Percentiles rank a stretch among this genome's conserved stretches.
Evolutionary conservation across 495 filamentous ascomycete genomes (phyloP).

Genomic region (Trichoderma orchidacearum): DNA sequence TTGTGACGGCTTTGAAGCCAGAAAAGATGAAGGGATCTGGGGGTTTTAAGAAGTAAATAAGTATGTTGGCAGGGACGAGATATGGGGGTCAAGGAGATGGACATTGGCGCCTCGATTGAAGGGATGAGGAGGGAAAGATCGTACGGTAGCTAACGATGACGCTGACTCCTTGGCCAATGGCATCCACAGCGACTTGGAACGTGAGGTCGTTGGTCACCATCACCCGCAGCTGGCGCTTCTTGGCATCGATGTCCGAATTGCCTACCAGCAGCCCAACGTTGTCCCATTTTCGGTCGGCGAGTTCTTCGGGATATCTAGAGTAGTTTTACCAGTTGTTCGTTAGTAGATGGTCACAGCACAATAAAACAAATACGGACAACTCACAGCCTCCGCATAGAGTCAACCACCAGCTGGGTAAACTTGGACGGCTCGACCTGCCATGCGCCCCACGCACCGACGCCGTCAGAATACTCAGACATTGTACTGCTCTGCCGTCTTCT

Average conservation of each 20-base stretch:
- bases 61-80: background rate
- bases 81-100: background rate
- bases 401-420: constrained; percentile 68
- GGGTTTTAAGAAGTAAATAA: background rate
- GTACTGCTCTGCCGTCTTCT: background rate
- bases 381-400: constrained; percentile 70
- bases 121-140: constrained; percentile 7
- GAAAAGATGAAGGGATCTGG: constrained; percentile 93
- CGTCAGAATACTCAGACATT: background rate
- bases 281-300: constrained; percentile 86
- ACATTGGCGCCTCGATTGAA: constrained; percentile 3
- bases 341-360: constrained; percentile 3
- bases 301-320: constrained; percentile 67
- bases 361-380: constrained; percentile 16
- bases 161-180: constrained; percentile 59
- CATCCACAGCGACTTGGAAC: constrained; percentile 78
- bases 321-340: background rate
- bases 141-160: constrained; percentile 82
- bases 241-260: constrained; percentile 10
- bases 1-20: constrained; percentile 74
- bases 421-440: constrained; percentile 18
- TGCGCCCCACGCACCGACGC: constrained; percentile 2
- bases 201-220: constrained; percentile 91
- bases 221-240: constrained; percentile 22
- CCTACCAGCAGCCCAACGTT: constrained; percentile 46